These are phyloP conservation scores for Mucor circinelloides DNA, from an alignment of 371 early-diverging fungal genomes.

Conservation along the genomic window DNA sequence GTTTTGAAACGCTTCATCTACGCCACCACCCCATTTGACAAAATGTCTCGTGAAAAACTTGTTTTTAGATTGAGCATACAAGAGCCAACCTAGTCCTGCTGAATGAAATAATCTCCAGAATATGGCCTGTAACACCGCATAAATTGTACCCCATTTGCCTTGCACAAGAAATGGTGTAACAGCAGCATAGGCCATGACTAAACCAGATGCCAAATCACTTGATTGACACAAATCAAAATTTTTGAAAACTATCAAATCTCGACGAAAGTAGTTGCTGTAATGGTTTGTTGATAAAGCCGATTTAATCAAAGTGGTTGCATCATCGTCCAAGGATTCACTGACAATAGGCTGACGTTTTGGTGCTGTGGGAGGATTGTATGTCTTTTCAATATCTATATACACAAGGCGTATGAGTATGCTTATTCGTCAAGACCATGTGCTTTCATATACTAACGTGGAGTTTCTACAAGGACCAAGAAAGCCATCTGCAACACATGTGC, in stretches of 20 bases:
- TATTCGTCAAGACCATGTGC: not conserved
- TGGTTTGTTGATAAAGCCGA: constrained; percentile 21
- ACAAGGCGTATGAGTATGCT: constrained; percentile 12
- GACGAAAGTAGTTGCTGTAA: constrained; percentile 57
- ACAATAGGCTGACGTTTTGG: constrained; percentile 24
- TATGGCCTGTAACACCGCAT: constrained; percentile 65
- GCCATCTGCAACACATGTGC: constrained; percentile 84
- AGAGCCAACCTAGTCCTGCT: constrained; percentile 69
- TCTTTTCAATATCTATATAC: constrained; percentile 73
- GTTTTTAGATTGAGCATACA: constrained; percentile 71
- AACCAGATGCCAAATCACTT: constrained; percentile 72
- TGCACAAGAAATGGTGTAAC: constrained; percentile 56
- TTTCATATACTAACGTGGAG: constrained; percentile 64
- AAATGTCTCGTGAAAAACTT: constrained; percentile 84
- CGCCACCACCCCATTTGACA: constrained; percentile 81
- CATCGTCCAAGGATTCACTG: constrained; percentile 19
- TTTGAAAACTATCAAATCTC: constrained; percentile 80
- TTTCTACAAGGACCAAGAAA: constrained; percentile 85
- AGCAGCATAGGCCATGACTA: constrained; percentile 69
- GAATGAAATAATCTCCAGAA: constrained; percentile 84
- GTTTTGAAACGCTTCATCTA: constrained; percentile 79
- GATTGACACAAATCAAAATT: constrained; percentile 82
- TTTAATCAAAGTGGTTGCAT: constrained; percentile 15
- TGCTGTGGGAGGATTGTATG: constrained; percentile 69
- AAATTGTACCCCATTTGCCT: constrained; percentile 40